Evolutionary conservation across 257 asterid species (phyloP).

Genomic region (Solanum paucissectum): DNA sequence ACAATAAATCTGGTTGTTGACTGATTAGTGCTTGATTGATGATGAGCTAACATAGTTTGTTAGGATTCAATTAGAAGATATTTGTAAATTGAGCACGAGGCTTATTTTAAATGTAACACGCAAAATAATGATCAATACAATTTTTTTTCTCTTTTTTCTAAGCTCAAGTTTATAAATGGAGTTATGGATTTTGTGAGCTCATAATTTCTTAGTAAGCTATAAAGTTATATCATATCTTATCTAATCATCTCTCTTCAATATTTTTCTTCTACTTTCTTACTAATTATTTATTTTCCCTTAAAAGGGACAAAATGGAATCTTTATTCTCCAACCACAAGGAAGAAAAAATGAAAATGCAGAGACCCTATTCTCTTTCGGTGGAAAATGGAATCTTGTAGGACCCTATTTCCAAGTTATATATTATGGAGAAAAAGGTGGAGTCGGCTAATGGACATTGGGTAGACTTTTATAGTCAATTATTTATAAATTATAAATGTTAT

Average conservation of each 20-base stretch:
- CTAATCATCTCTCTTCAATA: not conserved
- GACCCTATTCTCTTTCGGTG: not conserved
- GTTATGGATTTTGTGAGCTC: not conserved
- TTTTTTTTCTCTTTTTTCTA: not conserved
- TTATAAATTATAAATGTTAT: not conserved
- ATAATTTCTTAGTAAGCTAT: not conserved
- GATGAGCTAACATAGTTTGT: not conserved
- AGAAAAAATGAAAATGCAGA: not conserved
- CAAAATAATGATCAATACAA: too few species aligned
- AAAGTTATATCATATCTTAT: too few species aligned
- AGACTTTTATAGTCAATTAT: not conserved
- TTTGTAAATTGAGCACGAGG: not conserved
- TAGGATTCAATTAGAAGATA: not conserved
- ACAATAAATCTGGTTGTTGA: not conserved
- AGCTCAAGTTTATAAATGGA: not conserved
- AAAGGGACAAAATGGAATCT: not conserved
- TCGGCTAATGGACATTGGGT: not conserved
- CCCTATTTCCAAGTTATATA: not conserved
- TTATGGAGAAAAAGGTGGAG: not conserved
- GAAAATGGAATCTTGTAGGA: not conserved
- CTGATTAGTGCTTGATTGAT: not conserved
- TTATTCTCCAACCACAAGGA: not conserved
- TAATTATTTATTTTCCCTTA: not conserved
- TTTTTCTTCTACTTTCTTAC: not conserved
- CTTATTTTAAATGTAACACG: not conserved